Conservation (phyloP, 305 asterid species). For the Fraxinus paxiana region DNA sequence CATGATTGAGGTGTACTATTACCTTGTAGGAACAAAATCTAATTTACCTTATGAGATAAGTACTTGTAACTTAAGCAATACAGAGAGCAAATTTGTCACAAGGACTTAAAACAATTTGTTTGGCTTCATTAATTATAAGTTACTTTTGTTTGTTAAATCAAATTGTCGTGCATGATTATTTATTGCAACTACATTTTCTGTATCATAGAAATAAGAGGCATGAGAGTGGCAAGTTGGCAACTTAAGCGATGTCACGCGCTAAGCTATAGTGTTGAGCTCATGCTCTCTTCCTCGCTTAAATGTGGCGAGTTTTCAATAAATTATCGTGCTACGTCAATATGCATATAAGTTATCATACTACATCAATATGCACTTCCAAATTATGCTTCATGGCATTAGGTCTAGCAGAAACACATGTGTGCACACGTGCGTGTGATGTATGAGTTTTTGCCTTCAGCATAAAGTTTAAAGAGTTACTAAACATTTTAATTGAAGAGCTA, state of each 20-base stretch:
- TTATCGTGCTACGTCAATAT: background rate
- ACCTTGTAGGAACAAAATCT: background rate
- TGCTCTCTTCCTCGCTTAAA: background rate
- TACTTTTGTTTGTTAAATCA: too few species aligned
- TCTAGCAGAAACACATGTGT: background rate
- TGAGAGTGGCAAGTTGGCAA: background rate
- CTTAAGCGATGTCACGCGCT: background rate
- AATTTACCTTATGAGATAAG: background rate
- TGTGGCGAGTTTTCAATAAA: background rate
- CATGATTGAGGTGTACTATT: background rate
- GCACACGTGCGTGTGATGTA: background rate
- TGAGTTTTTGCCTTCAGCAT: background rate
- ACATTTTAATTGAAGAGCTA: background rate
- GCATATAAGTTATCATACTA: background rate
- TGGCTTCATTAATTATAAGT: background rate
- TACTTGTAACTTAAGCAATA: background rate
- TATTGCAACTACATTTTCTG: background rate
- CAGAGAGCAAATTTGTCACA: background rate
- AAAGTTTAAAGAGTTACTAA: background rate
- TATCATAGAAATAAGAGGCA: background rate
- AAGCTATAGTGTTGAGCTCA: background rate
- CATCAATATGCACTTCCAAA: background rate
- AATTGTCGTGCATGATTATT: background rate
- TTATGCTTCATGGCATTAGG: background rate
- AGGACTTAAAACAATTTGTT: background rate